A percentile compares a stretch with the other conserved stretches of the same genome.
Evolutionary conservation across 202 grass and related monocot genomes (phyloP).

Genomic region (Zizania palustris): DNA sequence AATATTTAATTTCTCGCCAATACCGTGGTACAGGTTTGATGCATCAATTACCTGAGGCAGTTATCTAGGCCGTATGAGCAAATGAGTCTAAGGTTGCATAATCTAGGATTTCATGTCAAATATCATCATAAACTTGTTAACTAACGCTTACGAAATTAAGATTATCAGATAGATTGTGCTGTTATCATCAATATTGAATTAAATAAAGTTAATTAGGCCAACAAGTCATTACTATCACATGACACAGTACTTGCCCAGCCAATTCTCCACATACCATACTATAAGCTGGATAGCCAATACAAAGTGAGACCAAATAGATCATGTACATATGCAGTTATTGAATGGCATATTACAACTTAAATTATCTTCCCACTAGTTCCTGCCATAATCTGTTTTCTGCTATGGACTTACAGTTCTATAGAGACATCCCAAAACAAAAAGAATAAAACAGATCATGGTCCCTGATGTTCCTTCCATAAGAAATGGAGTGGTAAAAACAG

Average conservation of each 20-base stretch:
- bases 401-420: conserved; percentile 9
- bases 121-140: too few species aligned
- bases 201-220: too few species aligned
- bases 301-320: not conserved
- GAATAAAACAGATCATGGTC: not conserved
- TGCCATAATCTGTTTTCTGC: not conserved
- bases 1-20: not conserved
- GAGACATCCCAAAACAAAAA: conserved; percentile 16
- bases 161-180: too few species aligned
- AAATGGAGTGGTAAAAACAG: not conserved
- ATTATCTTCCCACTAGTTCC: not conserved
- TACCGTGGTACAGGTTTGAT: not conserved
- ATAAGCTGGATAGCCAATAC: not conserved
- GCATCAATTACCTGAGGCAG: not conserved
- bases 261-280: not conserved
- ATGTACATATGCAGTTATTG: not conserved
- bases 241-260: too few species aligned
- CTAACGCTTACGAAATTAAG: too few species aligned
- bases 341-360: not conserved
- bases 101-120: too few species aligned
- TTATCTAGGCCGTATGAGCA: not conserved
- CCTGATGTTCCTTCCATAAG: not conserved
- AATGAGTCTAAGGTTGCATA: too few species aligned
- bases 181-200: too few species aligned
- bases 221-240: too few species aligned